Evolutionary conservation across 73 alveolate species (phyloP), one percentile per base, ranked within the genome.

Genomic region (Tetrahymena borealis): DNA sequence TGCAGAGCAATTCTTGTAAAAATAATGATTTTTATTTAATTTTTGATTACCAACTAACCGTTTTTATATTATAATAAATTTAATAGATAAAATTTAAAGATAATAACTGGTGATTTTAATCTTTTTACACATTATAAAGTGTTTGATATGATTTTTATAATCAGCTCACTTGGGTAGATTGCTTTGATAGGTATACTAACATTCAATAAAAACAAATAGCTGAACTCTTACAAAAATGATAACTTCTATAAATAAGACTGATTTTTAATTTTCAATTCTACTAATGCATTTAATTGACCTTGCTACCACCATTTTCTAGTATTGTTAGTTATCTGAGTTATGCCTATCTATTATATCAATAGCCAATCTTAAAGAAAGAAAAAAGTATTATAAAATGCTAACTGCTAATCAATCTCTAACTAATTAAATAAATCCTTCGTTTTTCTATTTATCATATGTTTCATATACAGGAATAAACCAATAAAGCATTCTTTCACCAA

Each of bases 121-220:
- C 40, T 93, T 79, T 90, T 93, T 39, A 85, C 79, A 42, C 95
- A 93, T 37, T 93, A 93, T 90, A 91, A 85, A 93, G 91, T 79
- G 8, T 38, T 93, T 79, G 95, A 93, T 36, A 33, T 78, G 16
- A 40, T 39, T 15, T 93, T 93, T 42, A 78, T 93, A 31, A 38
- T 85, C 32, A 85, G 93, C 38, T 60, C 85, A 1, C 28, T 60
- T 5, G 85, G 85, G 5, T 60, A 60, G 35, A 60, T 60, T 24
- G 85, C 85, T 60, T 28, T 60, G 1, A 60, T 60, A 24, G 28
- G 85, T 60, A 60, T 60, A 60, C 16, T 60, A 2, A 60, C 85
- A 60, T 18, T 15, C 28, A 60, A 60, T 18, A 60, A 60, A 60
- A 60, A 60, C 28, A 60, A 60, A 60, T 60, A 60, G 32, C n/a